A percentile compares a stretch with the other conserved stretches of the same genome.
Evolutionary conservation across 164 flowering plant species (phyloP).

Genomic region (Aristolochia contorta): DNA sequence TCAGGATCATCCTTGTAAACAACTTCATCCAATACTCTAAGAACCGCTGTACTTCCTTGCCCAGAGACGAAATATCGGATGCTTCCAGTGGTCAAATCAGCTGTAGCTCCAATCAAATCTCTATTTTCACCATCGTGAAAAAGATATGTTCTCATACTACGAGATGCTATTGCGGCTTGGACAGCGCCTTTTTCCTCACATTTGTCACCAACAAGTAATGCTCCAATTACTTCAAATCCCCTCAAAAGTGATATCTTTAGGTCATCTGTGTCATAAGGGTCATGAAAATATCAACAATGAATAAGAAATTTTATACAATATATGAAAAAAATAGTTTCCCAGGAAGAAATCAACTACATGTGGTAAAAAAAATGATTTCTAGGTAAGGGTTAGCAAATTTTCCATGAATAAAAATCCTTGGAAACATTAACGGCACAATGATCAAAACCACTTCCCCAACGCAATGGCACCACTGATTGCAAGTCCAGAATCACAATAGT

Average conservation of each 20-base stretch:
- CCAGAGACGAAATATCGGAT: slow-evolving; percentile 38
- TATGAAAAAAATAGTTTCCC: neutral
- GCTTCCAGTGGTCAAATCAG: slow-evolving; percentile 25
- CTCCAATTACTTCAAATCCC: slow-evolving; percentile 74
- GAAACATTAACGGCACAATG: neutral
- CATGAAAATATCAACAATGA: neutral
- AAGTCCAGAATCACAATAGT: too few relatives aligned
- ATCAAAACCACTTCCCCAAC: neutral
- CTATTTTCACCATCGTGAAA: slow-evolving; percentile 11
- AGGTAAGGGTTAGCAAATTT: neutral
- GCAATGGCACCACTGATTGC: too few relatives aligned
- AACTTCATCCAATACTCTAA: slow-evolving; percentile 32
- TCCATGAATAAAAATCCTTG: neutral
- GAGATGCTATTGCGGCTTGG: slow-evolving; percentile 39
- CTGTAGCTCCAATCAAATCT: slow-evolving; percentile 52
- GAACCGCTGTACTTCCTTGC: slow-evolving; percentile 13
- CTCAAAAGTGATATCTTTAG: slow-evolving; percentile 40
- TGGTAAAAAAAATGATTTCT: neutral
- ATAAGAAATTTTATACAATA: neutral
- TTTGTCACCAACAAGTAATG: slow-evolving; percentile 23
- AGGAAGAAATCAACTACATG: neutral
- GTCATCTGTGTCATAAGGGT: slow-evolving; percentile 40
- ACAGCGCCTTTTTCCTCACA: slow-evolving; percentile 29
- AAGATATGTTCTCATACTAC: slow-evolving; percentile 30
- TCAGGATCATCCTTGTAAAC: slow-evolving; percentile 49